phyloP scores from a whole-genome alignment of 768 basidiomycete species.

The Daedaleopsis sinensis region DNA sequence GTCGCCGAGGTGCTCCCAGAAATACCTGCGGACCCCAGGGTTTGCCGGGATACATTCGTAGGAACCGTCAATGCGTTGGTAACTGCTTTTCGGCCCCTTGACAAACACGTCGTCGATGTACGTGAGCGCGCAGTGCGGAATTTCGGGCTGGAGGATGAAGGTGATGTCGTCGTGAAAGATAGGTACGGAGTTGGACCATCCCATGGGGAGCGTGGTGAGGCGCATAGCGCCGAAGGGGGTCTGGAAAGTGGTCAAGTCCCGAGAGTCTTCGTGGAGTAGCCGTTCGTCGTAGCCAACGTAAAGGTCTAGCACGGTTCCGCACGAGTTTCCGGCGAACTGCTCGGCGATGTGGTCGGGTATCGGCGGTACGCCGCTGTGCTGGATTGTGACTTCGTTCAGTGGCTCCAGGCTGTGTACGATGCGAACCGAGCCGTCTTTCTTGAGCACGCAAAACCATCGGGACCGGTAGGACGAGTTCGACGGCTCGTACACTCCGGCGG shows the following conservation, averaged over 20 bases:
- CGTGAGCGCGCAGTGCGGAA: conserved; percentile 37
- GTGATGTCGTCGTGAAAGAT: conserved; percentile 46
- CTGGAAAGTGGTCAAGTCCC: conserved; percentile 46
- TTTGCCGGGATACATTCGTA: conserved; percentile 43
- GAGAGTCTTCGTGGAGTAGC: conserved; percentile 30
- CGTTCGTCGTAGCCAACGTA: conserved; percentile 40
- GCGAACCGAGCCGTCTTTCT: conserved; percentile 26
- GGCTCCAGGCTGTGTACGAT: conserved; percentile 31
- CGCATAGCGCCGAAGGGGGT: conserved; percentile 38
- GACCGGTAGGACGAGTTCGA: conserved; percentile 42
- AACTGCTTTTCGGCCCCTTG: conserved; percentile 36
- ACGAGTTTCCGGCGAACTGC: conserved; percentile 15
- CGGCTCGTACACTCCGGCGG: conserved; percentile 42
- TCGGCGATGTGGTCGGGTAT: conserved; percentile 21
- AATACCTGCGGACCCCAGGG: conserved; percentile 36
- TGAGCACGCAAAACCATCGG: conserved; percentile 42
- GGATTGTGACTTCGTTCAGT: conserved; percentile 24
- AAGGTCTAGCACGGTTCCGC: conserved; percentile 32
- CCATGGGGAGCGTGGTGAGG: conserved; percentile 41
- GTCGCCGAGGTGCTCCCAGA: conserved; percentile 42
- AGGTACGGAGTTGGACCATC: conserved; percentile 42
- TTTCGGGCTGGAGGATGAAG: conserved; percentile 29
- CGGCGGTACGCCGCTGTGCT: conserved; percentile 18
- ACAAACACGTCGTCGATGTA: conserved; percentile 45
- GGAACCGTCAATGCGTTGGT: conserved; percentile 29